Percentiles rank a stretch among this genome's conserved stretches.
These are phyloP conservation scores for Monosporascus ibericus DNA, from an alignment of 2,329 filamentous ascomycete species.

Conservation along the genomic window DNA sequence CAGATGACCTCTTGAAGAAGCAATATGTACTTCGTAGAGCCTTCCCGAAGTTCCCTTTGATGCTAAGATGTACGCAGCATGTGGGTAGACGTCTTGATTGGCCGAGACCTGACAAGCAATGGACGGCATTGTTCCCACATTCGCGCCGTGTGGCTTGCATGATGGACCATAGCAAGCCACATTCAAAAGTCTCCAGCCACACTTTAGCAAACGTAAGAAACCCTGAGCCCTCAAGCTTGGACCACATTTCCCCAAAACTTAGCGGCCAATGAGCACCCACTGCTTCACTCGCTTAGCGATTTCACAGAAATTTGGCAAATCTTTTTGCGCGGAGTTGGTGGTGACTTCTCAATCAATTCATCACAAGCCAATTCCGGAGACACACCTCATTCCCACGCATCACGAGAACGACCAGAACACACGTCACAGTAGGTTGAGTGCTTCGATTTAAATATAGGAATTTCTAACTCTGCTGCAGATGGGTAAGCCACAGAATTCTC, in stretches of 20 bases:
- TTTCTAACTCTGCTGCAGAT: slow-evolving; percentile 22
- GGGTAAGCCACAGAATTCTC: slow-evolving; percentile 21
- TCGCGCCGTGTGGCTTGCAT: too few relatives aligned
- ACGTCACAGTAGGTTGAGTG: slow-evolving; percentile 41
- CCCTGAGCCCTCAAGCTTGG: slow-evolving; percentile 15
- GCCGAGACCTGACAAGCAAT: too few relatives aligned
- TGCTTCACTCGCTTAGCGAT: not conserved
- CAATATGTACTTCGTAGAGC: too few relatives aligned
- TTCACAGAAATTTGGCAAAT: slow-evolving; percentile 23
- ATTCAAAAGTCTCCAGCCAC: not conserved
- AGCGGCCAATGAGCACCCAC: not conserved
- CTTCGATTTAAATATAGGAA: not conserved
- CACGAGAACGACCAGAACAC: slow-evolving; percentile 38
- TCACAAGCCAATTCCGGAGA: slow-evolving; percentile 18
- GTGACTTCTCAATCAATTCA: slow-evolving; percentile 12
- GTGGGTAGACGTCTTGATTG: too few relatives aligned
- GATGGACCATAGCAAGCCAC: not conserved
- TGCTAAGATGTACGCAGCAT: too few relatives aligned
- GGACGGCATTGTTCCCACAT: too few relatives aligned
- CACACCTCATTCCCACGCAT: slow-evolving; percentile 20
- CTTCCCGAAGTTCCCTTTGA: too few relatives aligned
- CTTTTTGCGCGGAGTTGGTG: slow-evolving; percentile 18
- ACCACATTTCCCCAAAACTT: not conserved
- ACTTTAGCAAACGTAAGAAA: not conserved
- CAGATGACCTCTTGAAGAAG: too few relatives aligned